Percentiles rank a stretch among this genome's conserved stretches.
Conservation (phyloP, 2,329 filamentous ascomycete species). For the Calonectria ilicicola region DNA sequence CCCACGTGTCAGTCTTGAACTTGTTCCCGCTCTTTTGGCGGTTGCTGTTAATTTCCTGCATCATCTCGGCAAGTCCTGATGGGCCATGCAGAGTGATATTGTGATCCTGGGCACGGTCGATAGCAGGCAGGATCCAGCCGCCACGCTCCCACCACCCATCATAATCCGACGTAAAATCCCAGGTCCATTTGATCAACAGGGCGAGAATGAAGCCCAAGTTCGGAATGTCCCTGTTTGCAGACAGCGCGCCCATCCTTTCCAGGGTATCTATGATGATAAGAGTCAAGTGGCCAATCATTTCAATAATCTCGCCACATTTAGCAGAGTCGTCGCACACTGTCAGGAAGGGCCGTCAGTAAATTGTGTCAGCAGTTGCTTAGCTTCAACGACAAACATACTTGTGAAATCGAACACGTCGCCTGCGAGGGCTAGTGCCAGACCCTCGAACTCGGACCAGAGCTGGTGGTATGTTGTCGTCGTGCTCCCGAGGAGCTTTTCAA, state of each 20-base stretch:
- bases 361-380: too few species aligned
- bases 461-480: slow-evolving; percentile 28
- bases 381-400: slow-evolving; percentile 8
- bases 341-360: neutral
- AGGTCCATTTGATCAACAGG: slow-evolving; percentile 26
- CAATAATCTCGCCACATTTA: neutral
- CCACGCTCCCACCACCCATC: neutral
- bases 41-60: neutral
- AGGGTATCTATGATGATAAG: slow-evolving; percentile 28
- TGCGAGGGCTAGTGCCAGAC: slow-evolving; percentile 28
- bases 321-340: slow-evolving; percentile 23
- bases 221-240: slow-evolving; percentile 27
- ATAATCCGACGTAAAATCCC: neutral
- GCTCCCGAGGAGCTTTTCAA: slow-evolving; percentile 34
- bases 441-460: slow-evolving; percentile 40
- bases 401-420: slow-evolving; percentile 9
- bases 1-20: slow-evolving; percentile 6
- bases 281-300: slow-evolving; percentile 30
- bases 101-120: slow-evolving; percentile 30
- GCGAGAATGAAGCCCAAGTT: slow-evolving; percentile 32
- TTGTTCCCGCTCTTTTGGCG: neutral
- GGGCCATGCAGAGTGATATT: slow-evolving; percentile 12
- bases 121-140: slow-evolving; percentile 30
- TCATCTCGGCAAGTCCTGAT: neutral
- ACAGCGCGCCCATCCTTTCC: slow-evolving; percentile 25